Evolutionary conservation across 257 asterid genomes (phyloP), one percentile per base, ranked within the genome.

Genomic region (Fraxinus americana): DNA sequence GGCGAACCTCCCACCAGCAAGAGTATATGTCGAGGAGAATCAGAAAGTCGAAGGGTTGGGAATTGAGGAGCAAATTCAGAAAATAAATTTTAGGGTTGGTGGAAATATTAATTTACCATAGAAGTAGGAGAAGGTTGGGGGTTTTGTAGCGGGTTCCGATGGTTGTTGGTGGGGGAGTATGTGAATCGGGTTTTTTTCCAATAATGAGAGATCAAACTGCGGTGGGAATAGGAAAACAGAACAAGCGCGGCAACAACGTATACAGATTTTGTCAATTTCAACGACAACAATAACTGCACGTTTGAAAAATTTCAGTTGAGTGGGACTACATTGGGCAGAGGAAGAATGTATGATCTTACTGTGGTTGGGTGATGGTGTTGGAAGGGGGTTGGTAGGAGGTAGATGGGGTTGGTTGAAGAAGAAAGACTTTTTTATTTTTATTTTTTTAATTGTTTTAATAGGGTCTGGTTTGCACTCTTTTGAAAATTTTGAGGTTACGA

Each of bases 121-220:
- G 32, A 29, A 29, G 32, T 29, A 29, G 32, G 32, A 29, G 32
- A 29, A 88, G 83, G 21, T 2, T 84, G 54, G 80, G 52, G 77
- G 83, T 43, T 38, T 45, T 88, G 32, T 29, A 5, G 93, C 32
- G 89, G 1, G 72, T 86, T 69, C 91, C 92, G 48, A 81, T 83
- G 82, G 82, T 84, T 81, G 89, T 85, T 72, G 88, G 90, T 48
- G 92, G 91, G 91, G 45, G 97, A 93, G 78, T 89, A 88, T 39
- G 78, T 50, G 43, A 86, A 79, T 83, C 78, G 90, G 71, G 86
- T 76, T 29, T 2, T 2, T 83, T 14, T 89, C 97, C 1, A 94
- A 91, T n/a, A 97, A 92, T 78, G 98, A 91, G 73, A 89, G 96
- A 90, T 87, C 96, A 25, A 94, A 91, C 68, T 94, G 87, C 8